Evolutionary conservation across 2,329 filamentous ascomycete species (phyloP), one percentile per base, ranked within the genome.

Genomic region (Kalmusia sp.): DNA sequence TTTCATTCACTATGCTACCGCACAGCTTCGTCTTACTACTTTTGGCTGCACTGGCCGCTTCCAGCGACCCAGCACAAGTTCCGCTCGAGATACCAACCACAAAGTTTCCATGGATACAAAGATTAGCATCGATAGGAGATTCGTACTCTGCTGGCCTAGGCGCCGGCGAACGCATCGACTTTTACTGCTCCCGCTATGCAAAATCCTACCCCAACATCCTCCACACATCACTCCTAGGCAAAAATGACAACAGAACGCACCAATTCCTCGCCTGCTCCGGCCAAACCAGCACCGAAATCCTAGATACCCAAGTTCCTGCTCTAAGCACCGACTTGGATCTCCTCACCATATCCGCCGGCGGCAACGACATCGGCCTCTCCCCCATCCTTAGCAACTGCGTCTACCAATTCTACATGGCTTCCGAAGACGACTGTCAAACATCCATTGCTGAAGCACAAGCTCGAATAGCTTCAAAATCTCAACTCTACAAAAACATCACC

Each of bases 211-310:
- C 70, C 0, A 58, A 61, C 39, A 56, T 70, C 24, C 39, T 72
- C 12, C 61, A 65, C 35, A 49, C 59, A 2, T 40, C 47, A 9
- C 57, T 62, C 6, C 53, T 65, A 8, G 60, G 54, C 1, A 4
- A 37, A 2, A 46, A 58, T 22, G 21, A 45, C 15, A 43, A 59
- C 21, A 55, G 60, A 7, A 64, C 52, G 1, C 66, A 69, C 22
- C 61, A 70, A 35, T 70, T 63, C 47, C 55, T 68, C 3, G 58
- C 69, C 12, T 72, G 70, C 40, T 70, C 70, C 3, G 70, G 69
- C 2, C 61, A 65, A 15, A 67, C 64, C 3, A 62, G 57, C 8
- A 53, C 57, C 2, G 61, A 68, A 15, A 61, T 71, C 11, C 33
- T 70, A 3, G 52, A 59, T 1, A 60, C 62, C 6, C 69, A 72